These are phyloP conservation scores for Arctium minus DNA, from an alignment of 129 eudicot genomes.

Conservation along the genomic window DNA sequence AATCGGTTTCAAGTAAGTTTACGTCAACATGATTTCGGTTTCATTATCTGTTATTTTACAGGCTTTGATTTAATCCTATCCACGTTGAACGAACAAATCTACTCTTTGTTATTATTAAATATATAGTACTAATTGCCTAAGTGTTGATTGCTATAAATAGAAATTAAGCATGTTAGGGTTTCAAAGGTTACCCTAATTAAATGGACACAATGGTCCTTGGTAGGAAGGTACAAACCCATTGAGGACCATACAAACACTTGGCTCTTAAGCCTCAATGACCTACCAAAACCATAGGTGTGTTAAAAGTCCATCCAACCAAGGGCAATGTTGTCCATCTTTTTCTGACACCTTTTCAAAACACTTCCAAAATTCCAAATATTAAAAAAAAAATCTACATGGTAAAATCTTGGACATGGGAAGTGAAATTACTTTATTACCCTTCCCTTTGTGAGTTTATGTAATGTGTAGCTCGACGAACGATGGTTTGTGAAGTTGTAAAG, in stretches of 20 bases:
- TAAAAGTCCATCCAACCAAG: conserved; percentile 27
- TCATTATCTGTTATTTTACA: neutral
- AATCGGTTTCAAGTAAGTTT: neutral
- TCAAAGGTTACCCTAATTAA: conserved; percentile 15
- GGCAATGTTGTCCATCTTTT: conserved; percentile 22
- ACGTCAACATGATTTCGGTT: neutral
- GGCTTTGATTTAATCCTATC: neutral
- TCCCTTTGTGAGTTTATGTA: neutral
- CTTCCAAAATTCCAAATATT: conserved; percentile 11
- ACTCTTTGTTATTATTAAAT: neutral
- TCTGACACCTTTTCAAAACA: conserved; percentile 22
- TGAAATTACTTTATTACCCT: neutral
- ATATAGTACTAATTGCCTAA: neutral
- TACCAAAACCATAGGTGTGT: conserved; percentile 19
- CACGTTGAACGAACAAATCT: neutral
- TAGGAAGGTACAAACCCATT: conserved; percentile 29
- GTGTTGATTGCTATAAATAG: conserved; percentile 3
- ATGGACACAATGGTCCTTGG: conserved; percentile 13
- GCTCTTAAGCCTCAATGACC: conserved; percentile 28
- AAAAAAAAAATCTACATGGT: conserved; percentile 7
- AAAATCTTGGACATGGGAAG: neutral
- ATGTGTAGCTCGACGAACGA: neutral
- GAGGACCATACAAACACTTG: conserved; percentile 33
- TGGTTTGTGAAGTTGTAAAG: neutral
- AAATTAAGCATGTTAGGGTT: conserved; percentile 23